Conservation (phyloP, 495 filamentous ascomycete species). For the Jackrogersella minutella region DNA sequence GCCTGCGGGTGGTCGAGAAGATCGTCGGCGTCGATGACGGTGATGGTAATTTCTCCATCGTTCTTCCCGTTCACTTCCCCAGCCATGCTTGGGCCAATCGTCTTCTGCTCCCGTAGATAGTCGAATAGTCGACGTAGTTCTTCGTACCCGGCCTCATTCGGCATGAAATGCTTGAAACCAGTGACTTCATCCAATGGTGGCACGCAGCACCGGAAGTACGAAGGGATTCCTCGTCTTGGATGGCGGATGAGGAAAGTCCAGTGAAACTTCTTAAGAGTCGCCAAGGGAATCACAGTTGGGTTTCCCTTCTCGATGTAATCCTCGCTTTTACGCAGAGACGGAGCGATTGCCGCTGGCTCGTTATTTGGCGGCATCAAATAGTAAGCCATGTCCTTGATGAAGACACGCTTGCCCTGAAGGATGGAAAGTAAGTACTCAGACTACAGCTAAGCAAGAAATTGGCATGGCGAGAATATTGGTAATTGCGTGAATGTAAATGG, state of each 20-base stretch:
- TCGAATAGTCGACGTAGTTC: conserved; percentile 88
- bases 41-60: conserved; percentile 61
- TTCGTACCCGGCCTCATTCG: conserved; percentile 85
- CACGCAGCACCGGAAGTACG: conserved; percentile 94
- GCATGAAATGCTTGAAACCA: conserved; percentile 85
- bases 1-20: conserved; percentile 81
- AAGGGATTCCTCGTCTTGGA: conserved; percentile 84
- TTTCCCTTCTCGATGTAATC: conserved; percentile 64
- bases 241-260: conserved; percentile 98
- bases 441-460: conserved; percentile 6
- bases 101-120: conserved; percentile 68
- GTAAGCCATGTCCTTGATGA: conserved; percentile 97
- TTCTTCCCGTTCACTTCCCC: conserved; percentile 47
- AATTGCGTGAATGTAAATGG: background rate
- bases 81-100: conserved; percentile 70
- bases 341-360: conserved; percentile 73
- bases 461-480: background rate
- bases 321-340: conserved; percentile 71
- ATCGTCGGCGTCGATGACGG: conserved; percentile 94
- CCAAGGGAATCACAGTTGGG: conserved; percentile 81
- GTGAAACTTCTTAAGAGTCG: conserved; percentile 76
- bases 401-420: conserved; percentile 77
- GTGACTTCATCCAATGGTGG: conserved; percentile 83
- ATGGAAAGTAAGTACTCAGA: conserved; percentile 19
- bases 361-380: conserved; percentile 80